phyloP scores from a whole-genome alignment of 257 asterid genomes.

The Linaria vulgaris region DNA sequence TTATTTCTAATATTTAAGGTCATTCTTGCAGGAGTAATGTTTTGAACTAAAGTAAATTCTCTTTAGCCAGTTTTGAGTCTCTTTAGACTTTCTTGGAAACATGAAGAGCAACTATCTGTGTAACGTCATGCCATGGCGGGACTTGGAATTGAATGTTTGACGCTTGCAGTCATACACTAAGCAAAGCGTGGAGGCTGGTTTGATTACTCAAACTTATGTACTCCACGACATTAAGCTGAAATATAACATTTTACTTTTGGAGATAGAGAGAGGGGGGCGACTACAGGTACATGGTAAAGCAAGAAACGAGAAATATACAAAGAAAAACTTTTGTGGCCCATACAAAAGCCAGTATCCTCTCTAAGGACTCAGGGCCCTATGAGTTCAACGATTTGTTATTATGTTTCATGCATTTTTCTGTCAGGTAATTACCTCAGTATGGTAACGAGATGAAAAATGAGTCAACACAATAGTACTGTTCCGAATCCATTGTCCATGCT shows the following conservation, averaged over 20 bases:
- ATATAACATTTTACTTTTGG: neutral
- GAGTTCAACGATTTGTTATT: neutral
- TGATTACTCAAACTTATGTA: neutral
- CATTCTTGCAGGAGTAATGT: no score
- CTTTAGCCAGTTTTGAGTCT: neutral
- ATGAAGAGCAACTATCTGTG: neutral
- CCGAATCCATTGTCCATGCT: slow-evolving; percentile 84
- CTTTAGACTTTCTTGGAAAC: neutral
- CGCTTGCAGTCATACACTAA: no score
- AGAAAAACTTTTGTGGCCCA: neutral
- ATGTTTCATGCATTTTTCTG: neutral
- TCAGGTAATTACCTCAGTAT: slow-evolving; percentile 62
- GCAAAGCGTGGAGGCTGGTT: neutral
- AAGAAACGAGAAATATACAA: neutral
- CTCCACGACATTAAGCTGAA: neutral
- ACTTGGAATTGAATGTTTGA: no score
- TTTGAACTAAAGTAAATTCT: neutral
- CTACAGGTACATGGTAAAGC: neutral
- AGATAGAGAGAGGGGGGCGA: neutral
- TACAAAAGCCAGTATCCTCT: no score
- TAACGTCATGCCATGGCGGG: no score
- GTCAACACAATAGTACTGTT: slow-evolving; percentile 74
- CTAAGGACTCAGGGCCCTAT: neutral
- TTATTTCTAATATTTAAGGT: no score
- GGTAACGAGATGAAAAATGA: slow-evolving; percentile 92